A percentile compares a stretch with the other conserved stretches of the same genome.
phyloP scores from a whole-genome alignment of 441 rosid genomes.

The Populus hybrid region DNA sequence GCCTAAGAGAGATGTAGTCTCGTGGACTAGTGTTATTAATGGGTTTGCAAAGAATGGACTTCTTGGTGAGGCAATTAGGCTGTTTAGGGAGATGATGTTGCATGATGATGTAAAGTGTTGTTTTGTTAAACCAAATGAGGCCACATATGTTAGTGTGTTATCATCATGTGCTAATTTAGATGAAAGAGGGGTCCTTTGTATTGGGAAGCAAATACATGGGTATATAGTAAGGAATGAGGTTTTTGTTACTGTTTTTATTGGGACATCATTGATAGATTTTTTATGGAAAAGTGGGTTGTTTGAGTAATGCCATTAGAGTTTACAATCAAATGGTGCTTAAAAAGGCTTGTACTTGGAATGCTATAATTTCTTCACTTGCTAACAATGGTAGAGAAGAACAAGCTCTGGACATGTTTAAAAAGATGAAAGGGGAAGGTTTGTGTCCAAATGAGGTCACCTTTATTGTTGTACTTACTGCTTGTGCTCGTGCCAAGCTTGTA shows the following conservation, averaged over 20 bases:
- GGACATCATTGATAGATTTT: too few species aligned
- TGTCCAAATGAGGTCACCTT: conserved; percentile 60
- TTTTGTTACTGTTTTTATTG: too few species aligned
- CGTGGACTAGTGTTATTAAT: conserved; percentile 68
- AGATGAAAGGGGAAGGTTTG: conserved; percentile 41
- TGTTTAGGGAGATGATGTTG: too few species aligned
- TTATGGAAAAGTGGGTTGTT: too few species aligned
- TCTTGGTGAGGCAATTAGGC: conserved; percentile 9
- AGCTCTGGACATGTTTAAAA: conserved; percentile 63
- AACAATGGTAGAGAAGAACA: too few species aligned
- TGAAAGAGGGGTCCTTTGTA: conserved; percentile 29
- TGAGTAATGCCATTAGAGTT: too few species aligned
- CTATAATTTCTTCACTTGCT: too few species aligned
- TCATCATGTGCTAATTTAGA: conserved; percentile 58
- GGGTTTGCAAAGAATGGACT: conserved; percentile 47
- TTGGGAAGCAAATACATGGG: too few species aligned
- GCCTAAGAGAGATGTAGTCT: conserved; percentile 51
- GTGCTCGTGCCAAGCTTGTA: conserved; percentile 55
- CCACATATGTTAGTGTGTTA: conserved; percentile 45
- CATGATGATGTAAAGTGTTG: neutral
- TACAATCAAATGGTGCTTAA: too few species aligned
- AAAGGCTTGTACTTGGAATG: too few species aligned
- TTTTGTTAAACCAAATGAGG: conserved; percentile 28
- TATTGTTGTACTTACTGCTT: conserved; percentile 59
- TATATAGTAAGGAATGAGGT: too few species aligned